These are phyloP conservation scores for Debaryomyces maramus DNA, from an alignment of 805 yeast species.

Conservation along the genomic window DNA sequence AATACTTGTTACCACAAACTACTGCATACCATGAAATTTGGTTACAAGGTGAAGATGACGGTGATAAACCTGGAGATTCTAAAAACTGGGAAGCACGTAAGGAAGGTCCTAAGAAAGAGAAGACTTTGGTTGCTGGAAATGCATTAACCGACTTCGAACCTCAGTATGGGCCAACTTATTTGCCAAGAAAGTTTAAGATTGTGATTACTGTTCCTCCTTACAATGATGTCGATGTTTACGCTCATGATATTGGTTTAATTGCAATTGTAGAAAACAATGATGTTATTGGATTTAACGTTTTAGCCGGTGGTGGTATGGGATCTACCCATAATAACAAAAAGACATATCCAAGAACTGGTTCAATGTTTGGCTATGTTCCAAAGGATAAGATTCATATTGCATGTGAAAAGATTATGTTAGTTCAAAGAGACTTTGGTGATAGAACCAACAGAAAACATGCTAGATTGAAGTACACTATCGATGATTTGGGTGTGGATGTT, in stretches of 20 bases:
- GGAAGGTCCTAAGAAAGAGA: slow-evolving; percentile 78
- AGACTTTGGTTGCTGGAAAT: slow-evolving; percentile 82
- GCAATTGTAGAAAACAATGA: slow-evolving; percentile 75
- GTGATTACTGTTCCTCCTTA: slow-evolving; percentile 94
- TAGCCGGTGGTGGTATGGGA: slow-evolving; percentile 99
- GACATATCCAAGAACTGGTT: slow-evolving; percentile 94
- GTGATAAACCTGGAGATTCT: slow-evolving; percentile 66
- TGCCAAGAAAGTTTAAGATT: slow-evolving; percentile 94
- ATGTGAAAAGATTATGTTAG: slow-evolving; percentile 89
- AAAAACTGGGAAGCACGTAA: slow-evolving; percentile 63
- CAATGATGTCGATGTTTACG: slow-evolving; percentile 95
- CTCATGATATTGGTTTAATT: slow-evolving; percentile 90
- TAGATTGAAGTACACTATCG: slow-evolving; percentile 93
- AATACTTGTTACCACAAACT: slow-evolving; percentile 82
- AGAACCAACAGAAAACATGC: slow-evolving; percentile 97
- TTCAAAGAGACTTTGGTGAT: slow-evolving; percentile 94
- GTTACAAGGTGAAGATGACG: slow-evolving; percentile 81
- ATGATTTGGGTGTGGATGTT: slow-evolving; percentile 86
- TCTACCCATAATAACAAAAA: slow-evolving; percentile 94
- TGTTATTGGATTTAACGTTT: slow-evolving; percentile 78
- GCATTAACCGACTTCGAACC: slow-evolving; percentile 85
- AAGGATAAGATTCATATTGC: slow-evolving; percentile 70
- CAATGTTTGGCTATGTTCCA: slow-evolving; percentile 74
- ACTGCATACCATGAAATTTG: slow-evolving; percentile 97
- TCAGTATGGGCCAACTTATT: slow-evolving; percentile 77